Evolutionary conservation across 176 grass and related monocot species (phyloP), one percentile per base, ranked within the genome.

Genomic region (Triticum urartu): DNA sequence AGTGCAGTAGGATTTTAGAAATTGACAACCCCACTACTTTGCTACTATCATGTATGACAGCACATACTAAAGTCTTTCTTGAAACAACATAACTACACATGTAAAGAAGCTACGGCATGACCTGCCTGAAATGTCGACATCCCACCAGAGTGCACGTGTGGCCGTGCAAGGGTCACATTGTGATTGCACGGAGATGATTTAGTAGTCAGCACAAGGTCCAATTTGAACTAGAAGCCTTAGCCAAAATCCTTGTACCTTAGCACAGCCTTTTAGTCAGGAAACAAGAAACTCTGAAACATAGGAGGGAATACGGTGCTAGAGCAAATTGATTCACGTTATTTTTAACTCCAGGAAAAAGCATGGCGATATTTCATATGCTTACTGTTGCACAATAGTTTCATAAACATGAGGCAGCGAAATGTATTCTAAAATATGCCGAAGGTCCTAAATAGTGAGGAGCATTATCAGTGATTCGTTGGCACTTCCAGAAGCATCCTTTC

Each of bases 11-110:
- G 62, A 60, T 85, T 84, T 32, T 47, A 85, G 85, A 88, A 81
- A 54, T 76, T 85, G 86, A 77, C 71, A 91, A 76, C 71, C 63
- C 86, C 85, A 91, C 77, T 88, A 76, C 64, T 86, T 84, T 91
- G 80, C 77, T 84, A 79, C 40, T 48, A 71, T 91, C 71, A 12
- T 74, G 9, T 87, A 75, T 87, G 64, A 67, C 75, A 74, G 66
- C 66, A 75, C 34, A 28, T 75, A 75, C 36, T 30, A 60, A 79
- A 50, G 26, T 75, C 85, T 85, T 59, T 87, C 66, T 79, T 79
- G 43, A 74, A 79, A 74, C 80, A 90, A 66, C 60, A 87, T 87
- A 47, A 75, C 45, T 62, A 69, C 68, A 75, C 59, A 52, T 61
- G 69, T 59, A 79, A 84, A 39, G 38, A 39, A 77, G 81, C 11